Evolutionary conservation across 352 stramenopile species (phyloP).

Genomic region (Globisporangium nagaii): DNA sequence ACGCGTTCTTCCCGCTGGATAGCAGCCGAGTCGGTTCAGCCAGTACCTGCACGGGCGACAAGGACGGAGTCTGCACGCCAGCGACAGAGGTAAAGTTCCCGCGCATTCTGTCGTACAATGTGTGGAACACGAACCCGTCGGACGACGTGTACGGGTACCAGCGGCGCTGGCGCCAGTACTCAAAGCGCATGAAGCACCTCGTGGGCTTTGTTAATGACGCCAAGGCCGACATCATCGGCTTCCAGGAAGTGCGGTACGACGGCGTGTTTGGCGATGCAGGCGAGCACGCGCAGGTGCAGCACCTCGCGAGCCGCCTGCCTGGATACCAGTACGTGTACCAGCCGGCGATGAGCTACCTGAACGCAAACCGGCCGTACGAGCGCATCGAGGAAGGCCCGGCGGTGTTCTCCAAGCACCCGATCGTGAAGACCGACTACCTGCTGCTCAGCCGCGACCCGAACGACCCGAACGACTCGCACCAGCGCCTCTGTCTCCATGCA

Average conservation of each 20-base stretch:
- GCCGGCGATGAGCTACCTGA: constrained; percentile 81
- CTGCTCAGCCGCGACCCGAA: constrained; percentile 75
- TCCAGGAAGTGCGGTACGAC: constrained; percentile 87
- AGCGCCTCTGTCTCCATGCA: constrained; percentile 79
- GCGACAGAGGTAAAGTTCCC: constrained; percentile 12
- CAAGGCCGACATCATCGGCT: constrained; percentile 65
- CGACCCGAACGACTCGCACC: constrained; percentile 80
- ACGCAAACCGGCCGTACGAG: constrained; percentile 48
- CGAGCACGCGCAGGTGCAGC: constrained; percentile 72
- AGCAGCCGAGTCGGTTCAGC: background rate
- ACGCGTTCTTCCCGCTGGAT: constrained; percentile 43
- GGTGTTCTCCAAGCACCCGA: constrained; percentile 77
- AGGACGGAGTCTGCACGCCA: background rate
- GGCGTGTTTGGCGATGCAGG: constrained; percentile 55
- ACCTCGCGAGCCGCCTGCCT: constrained; percentile 52
- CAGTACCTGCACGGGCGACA: background rate
- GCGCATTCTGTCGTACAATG: constrained; percentile 83
- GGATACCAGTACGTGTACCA: constrained; percentile 85
- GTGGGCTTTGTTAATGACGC: constrained; percentile 40
- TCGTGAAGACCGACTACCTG: constrained; percentile 76
- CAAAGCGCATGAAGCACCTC: constrained; percentile 73
- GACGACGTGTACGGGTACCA: constrained; percentile 49
- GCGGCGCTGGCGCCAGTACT: constrained; percentile 69
- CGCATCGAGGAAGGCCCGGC: constrained; percentile 81
- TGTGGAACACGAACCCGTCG: constrained; percentile 88